A percentile compares a stretch with the other conserved stretches of the same genome.
Conservation (phyloP, 2,329 filamentous ascomycete genomes). For the Venturia carpophila region DNA sequence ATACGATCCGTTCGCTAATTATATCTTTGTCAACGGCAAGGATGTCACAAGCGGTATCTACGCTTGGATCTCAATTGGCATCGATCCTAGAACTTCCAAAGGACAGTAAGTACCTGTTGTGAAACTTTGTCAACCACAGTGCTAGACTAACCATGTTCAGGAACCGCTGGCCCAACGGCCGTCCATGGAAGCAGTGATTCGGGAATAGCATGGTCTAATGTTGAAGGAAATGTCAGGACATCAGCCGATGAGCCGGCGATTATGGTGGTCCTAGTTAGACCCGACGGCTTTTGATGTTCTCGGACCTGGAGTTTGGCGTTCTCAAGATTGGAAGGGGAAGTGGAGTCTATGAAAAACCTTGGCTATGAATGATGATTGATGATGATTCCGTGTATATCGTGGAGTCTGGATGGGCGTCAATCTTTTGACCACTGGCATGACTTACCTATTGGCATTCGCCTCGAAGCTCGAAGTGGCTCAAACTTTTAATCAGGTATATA, state of each 20-base stretch:
- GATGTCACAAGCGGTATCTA: constrained; percentile 5
- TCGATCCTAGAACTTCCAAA: not conserved
- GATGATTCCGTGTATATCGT: not conserved
- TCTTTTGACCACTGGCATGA: not conserved
- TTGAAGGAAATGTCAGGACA: not conserved
- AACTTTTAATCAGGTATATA: no score
- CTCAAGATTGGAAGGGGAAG: not conserved
- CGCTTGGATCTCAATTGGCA: constrained; percentile 11
- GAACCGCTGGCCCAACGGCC: not conserved
- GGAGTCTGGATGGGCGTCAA: not conserved
- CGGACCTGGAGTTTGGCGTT: not conserved
- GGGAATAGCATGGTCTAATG: not conserved
- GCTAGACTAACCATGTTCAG: not conserved
- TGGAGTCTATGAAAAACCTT: not conserved
- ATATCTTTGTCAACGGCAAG: constrained; percentile 2
- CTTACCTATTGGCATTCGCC: not conserved
- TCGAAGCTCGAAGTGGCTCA: not conserved
- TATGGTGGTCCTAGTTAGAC: not conserved
- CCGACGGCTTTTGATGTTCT: not conserved
- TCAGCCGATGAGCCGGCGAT: no score
- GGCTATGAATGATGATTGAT: not conserved
- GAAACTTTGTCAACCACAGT: not conserved
- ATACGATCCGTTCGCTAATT: constrained; percentile 14
- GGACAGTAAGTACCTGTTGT: not conserved
- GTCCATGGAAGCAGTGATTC: not conserved